phyloP scores from a whole-genome alignment of 78 protist species.

The Diacronema lutheri region DNA sequence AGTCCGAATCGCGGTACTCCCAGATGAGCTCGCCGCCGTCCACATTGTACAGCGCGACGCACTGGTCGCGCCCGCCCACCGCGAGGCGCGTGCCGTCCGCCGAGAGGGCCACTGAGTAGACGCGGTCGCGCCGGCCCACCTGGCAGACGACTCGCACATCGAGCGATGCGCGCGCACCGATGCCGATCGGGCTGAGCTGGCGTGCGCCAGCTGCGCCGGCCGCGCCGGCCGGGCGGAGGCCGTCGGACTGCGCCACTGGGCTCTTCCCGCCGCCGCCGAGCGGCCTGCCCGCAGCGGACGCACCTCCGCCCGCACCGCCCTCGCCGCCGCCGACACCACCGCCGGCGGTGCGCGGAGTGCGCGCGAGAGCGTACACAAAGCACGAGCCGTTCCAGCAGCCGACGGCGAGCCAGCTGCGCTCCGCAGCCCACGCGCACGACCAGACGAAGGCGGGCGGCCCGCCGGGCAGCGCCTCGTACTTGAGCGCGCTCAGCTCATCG shows the following conservation, averaged over 20 bases:
- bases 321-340: too few relatives aligned
- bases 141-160: too few relatives aligned
- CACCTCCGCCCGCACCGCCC: too few relatives aligned
- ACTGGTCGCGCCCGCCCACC: neutral
- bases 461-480: neutral
- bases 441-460: constrained; percentile 6
- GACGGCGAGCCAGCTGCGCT: neutral
- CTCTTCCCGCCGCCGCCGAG: too few relatives aligned
- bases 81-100: neutral
- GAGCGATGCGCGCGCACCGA: too few relatives aligned
- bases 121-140: neutral
- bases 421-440: neutral
- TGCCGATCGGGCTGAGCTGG: too few relatives aligned
- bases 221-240: too few relatives aligned
- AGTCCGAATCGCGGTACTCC: neutral
- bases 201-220: too few relatives aligned
- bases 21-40: too few relatives aligned
- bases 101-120: neutral
- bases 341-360: neutral
- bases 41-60: neutral
- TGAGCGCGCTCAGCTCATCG: neutral
- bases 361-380: neutral
- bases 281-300: too few relatives aligned
- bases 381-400: neutral
- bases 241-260: too few relatives aligned